phyloP scores from a whole-genome alignment of 148 eudicot genomes.

The Agrostemma githago region DNA sequence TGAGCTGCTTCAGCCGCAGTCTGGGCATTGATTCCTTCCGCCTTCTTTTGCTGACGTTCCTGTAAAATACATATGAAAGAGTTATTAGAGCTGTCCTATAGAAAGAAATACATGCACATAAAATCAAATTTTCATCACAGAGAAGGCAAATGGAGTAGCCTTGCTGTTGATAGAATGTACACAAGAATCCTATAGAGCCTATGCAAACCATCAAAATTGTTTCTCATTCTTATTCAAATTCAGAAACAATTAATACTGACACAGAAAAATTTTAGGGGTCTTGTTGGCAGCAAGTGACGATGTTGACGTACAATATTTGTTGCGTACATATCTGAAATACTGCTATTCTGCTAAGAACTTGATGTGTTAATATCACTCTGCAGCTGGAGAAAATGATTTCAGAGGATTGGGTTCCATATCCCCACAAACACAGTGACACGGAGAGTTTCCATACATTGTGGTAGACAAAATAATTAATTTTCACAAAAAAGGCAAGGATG shows the following conservation, averaged over 20 bases:
- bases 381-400: not conserved
- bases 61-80: slow-evolving; percentile 24
- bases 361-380: not conserved
- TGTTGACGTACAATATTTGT: slow-evolving; percentile 1
- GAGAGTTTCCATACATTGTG: not conserved
- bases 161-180: not conserved
- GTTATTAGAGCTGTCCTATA: not conserved
- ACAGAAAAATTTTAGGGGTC: not conserved
- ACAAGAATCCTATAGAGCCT: not conserved
- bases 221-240: not conserved
- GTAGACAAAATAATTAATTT: not conserved
- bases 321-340: not conserved
- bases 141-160: not conserved
- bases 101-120: not conserved
- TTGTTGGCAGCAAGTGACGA: not conserved
- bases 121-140: slow-evolving; percentile 1
- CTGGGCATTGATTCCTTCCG: slow-evolving; percentile 48
- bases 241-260: not conserved
- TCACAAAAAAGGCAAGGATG: not conserved
- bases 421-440: not conserved
- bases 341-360: not conserved
- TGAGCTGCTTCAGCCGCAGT: slow-evolving; percentile 66
- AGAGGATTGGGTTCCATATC: not conserved
- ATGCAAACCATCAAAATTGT: not conserved
- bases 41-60: slow-evolving; percentile 61